phyloP scores from a whole-genome alignment of 2,329 filamentous ascomycete species.

The Neurospora sp. region DNA sequence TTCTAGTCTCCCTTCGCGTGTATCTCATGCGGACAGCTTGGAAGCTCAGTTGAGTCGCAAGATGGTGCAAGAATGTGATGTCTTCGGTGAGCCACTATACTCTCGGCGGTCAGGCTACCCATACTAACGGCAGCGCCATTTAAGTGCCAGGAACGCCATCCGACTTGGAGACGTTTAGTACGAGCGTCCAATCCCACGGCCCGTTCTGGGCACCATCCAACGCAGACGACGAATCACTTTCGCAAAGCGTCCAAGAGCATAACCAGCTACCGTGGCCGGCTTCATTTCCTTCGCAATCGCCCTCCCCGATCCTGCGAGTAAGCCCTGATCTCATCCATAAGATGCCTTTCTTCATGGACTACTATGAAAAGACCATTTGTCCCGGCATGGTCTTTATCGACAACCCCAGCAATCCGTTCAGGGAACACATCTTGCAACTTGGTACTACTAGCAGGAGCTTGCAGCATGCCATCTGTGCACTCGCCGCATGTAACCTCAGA shows the following conservation, averaged over 20 bases:
- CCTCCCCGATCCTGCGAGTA: constrained; percentile 40
- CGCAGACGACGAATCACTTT: constrained; percentile 35
- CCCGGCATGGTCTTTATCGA: constrained; percentile 89
- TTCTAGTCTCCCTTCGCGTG: constrained; percentile 50
- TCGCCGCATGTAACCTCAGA: constrained; percentile 81
- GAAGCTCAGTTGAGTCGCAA: constrained; percentile 45
- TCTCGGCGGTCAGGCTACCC: constrained; percentile 17
- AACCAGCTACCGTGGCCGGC: constrained; percentile 39
- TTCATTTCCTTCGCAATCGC: constrained; percentile 35
- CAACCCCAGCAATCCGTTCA: constrained; percentile 74
- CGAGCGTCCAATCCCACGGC: constrained; percentile 37
- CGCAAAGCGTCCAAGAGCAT: constrained; percentile 30
- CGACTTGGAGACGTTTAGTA: constrained; percentile 43
- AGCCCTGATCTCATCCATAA: constrained; percentile 60
- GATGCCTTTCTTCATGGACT: constrained; percentile 83
- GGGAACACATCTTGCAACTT: constrained; percentile 70
- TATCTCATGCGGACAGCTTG: constrained; percentile 39
- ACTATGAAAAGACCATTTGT: constrained; percentile 88
- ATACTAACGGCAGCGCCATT: constrained; percentile 17
- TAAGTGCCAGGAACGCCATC: constrained; percentile 34
- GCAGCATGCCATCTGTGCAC: constrained; percentile 85
- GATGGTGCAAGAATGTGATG: constrained; percentile 45
- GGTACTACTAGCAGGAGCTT: constrained; percentile 70
- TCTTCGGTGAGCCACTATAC: constrained; percentile 40
- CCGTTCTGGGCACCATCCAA: constrained; percentile 37